phyloP scores from a whole-genome alignment of 805 yeast genomes.

The Cyberlindnera galapagoensis region DNA sequence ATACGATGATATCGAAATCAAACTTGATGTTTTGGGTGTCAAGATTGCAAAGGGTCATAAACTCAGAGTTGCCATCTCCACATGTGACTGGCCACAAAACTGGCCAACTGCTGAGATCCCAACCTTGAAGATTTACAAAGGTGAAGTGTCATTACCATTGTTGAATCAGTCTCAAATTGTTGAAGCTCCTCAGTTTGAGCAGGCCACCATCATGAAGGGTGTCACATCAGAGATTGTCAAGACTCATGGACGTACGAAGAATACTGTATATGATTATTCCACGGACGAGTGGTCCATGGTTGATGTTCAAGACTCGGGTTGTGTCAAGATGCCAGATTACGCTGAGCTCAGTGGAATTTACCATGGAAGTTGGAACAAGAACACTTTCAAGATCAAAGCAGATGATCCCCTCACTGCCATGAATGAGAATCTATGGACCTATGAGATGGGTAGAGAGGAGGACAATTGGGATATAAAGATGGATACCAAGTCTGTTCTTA shows the following conservation, averaged over 20 bases:
- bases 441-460: constrained; percentile 34
- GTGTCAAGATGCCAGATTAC: constrained; percentile 26
- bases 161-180: constrained; percentile 14
- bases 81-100: constrained; percentile 42
- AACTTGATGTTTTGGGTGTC: constrained; percentile 36
- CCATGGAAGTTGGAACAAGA: constrained; percentile 34
- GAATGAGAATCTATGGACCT: constrained; percentile 34
- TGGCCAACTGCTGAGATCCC: constrained; percentile 41
- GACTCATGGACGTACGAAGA: constrained; percentile 20
- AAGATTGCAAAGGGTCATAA: constrained; percentile 31
- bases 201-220: constrained; percentile 25
- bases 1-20: constrained; percentile 29
- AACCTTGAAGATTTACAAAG: constrained; percentile 27
- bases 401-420: constrained; percentile 34
- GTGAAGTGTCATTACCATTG: constrained; percentile 27
- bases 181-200: constrained; percentile 26
- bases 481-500: constrained; percentile 27
- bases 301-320: constrained; percentile 30
- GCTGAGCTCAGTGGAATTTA: constrained; percentile 31
- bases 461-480: constrained; percentile 32
- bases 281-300: constrained; percentile 15
- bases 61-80: constrained; percentile 34
- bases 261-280: constrained; percentile 15
- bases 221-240: constrained; percentile 18
- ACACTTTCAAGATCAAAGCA: constrained; percentile 31